Evolutionary conservation across 495 filamentous ascomycete genomes (phyloP), one percentile per base, ranked within the genome.

Genomic region (Penicillium egyptiacum): DNA sequence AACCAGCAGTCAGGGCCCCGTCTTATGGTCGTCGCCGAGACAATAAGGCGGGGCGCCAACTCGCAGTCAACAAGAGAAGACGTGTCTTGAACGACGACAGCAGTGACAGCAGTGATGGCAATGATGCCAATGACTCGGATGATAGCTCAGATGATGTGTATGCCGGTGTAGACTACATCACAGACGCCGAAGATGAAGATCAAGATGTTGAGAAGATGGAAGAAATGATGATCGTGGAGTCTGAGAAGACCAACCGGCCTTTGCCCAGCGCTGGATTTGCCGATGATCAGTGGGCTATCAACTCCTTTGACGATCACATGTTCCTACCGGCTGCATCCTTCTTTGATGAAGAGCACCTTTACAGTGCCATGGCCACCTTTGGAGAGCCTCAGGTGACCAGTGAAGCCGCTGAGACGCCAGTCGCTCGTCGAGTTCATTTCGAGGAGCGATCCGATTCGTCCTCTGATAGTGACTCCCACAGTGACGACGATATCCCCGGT

Each of bases 101-200:
- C 44, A 88, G 89, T 65, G 86, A 85, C 20, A 67, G 69, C 50
- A 76, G 74, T 50, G 65, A 70, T 47, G 64, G 54, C 25, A 67
- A 64, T 26, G 72, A 73, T 45, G 64, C 55, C 25, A 66, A 64
- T 26, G 72, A 73, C 50, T 63, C 68, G 12, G 69, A 72, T 30
- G 73, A 76, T 12, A 72, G 69, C 60, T 78, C 76, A 37, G 87
- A 91, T 60, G 86, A 88, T 63, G 80, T 82, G 37, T 90, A 92
- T 67, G 86, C 86, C 14, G 89, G 79, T 17, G 85, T 93, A 33
- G 86, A 92, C 60, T 83, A 89, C 37, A 87, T 95, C 57, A 87
- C 82, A 53, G 89, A 92, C 46, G 87, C 81, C 9, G 87, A 90
- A 58, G 87, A 89, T 49, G 87, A 90, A 69, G 88, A 91, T 61